A percentile compares a stretch with the other conserved stretches of the same genome.
Evolutionary conservation across 2,329 filamentous ascomycete species (phyloP).

Genomic region (Neofusicoccum kwambonambiense): DNA sequence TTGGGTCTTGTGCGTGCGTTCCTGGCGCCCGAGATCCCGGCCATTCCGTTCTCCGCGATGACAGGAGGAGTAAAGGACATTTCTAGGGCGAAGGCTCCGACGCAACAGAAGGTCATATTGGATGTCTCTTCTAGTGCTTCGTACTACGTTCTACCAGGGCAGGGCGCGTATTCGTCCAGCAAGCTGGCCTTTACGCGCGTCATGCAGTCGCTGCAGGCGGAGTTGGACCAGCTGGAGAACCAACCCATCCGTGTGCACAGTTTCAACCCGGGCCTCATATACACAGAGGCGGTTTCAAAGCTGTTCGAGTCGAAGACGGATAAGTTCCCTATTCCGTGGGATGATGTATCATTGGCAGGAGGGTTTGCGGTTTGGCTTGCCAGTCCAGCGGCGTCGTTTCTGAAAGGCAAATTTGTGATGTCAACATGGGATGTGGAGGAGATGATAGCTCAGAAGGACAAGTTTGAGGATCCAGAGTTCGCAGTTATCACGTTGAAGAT

Average conservation of each 20-base stretch:
- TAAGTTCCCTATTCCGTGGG: neutral
- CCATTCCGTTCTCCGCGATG: neutral
- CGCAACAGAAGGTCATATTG: neutral
- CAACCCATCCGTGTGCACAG: neutral
- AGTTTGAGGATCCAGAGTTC: neutral
- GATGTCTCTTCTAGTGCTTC: slow-evolving; percentile 2
- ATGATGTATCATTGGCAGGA: neutral
- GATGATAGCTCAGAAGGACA: neutral
- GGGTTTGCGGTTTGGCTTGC: neutral
- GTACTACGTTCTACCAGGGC: neutral
- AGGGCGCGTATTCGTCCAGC: slow-evolving; percentile 15
- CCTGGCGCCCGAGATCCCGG: slow-evolving; percentile 15
- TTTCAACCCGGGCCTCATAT: neutral
- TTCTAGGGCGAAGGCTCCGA: neutral
- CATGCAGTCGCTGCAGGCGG: slow-evolving; percentile 10
- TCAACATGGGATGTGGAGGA: neutral
- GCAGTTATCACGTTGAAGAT: neutral
- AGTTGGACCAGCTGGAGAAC: neutral
- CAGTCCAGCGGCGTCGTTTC: neutral
- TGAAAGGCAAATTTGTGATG: neutral
- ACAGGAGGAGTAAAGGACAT: neutral
- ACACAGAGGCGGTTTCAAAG: neutral
- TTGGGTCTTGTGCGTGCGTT: slow-evolving; percentile 21
- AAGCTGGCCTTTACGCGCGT: slow-evolving; percentile 14
- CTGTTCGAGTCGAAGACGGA: neutral